Conservation (phyloP, 345 rosid genomes). For the Linum lewisii region DNA sequence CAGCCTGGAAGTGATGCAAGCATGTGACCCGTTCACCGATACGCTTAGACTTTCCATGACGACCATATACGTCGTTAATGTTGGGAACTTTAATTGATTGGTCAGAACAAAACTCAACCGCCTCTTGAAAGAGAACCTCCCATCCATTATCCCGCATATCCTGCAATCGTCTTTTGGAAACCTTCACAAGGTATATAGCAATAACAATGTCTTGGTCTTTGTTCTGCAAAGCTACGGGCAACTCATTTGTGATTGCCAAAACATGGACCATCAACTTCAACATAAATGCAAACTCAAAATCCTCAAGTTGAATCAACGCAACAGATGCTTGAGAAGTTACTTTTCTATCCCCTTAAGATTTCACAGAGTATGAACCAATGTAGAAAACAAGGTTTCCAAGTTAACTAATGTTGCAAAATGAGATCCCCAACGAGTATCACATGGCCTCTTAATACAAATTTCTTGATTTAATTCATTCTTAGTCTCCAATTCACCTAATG, state of each 20-base stretch:
- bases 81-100: background rate
- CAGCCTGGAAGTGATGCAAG: no score
- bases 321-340: background rate
- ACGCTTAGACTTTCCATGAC: no score
- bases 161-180: background rate
- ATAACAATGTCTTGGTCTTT: constrained; percentile 8
- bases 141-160: background rate
- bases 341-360: background rate
- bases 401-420: background rate
- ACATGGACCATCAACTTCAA: background rate
- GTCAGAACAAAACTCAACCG: background rate
- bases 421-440: constrained; percentile 5
- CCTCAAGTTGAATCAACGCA: background rate
- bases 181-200: background rate
- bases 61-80: no score
- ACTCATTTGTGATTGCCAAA: constrained; percentile 6
- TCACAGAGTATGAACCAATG: background rate
- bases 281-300: constrained; percentile 1
- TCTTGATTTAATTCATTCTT: background rate
- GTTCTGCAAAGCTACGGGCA: constrained; percentile 1
- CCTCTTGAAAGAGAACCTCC: background rate
- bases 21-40: no score
- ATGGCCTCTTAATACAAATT: background rate
- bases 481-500: background rate
- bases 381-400: background rate